A percentile compares a stretch with the other conserved stretches of the same genome.
phyloP scores from a whole-genome alignment of 2,329 filamentous ascomycete genomes.

The Hypoxylon sp. region DNA sequence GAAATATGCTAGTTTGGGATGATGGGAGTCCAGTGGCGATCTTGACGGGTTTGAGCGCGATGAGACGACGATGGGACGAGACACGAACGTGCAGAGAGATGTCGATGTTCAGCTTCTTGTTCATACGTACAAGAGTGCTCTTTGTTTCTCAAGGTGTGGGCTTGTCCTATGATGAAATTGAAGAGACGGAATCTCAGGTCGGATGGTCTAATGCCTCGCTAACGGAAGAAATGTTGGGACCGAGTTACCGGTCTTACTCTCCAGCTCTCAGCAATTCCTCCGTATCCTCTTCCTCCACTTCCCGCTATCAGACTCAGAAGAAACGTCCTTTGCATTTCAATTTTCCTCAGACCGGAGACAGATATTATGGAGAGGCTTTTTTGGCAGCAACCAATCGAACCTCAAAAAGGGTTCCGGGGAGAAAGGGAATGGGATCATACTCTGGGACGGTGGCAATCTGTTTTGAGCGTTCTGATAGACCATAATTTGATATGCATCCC shows the following conservation, averaged over 20 bases:
- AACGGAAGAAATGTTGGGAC: neutral
- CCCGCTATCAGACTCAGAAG: slow-evolving; percentile 2
- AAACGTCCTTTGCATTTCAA: slow-evolving; percentile 1
- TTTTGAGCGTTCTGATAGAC: slow-evolving; percentile 43
- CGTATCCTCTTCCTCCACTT: neutral
- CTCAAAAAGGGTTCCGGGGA: slow-evolving; percentile 32
- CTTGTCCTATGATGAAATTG: slow-evolving; percentile 24
- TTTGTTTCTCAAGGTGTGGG: slow-evolving; percentile 8
- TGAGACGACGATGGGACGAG: slow-evolving; percentile 44
- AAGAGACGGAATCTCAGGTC: slow-evolving; percentile 26
- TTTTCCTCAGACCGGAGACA: slow-evolving; percentile 20
- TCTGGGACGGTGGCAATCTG: slow-evolving; percentile 39
- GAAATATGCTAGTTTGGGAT: slow-evolving; percentile 31
- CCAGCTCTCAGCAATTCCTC: neutral
- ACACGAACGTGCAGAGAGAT: slow-evolving; percentile 35
- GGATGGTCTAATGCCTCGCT: neutral
- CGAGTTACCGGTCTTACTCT: neutral
- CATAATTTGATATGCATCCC: slow-evolving; percentile 46
- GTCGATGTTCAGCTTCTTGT: slow-evolving; percentile 26
- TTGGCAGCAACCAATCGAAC: slow-evolving; percentile 25
- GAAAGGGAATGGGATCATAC: slow-evolving; percentile 35
- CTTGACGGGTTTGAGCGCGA: slow-evolving; percentile 31
- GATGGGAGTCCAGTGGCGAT: slow-evolving; percentile 26
- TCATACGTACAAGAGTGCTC: slow-evolving; percentile 14
- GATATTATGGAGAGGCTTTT: slow-evolving; percentile 19